A percentile compares a stretch with the other conserved stretches of the same genome.
Evolutionary conservation across 768 basidiomycete species (phyloP).

Genomic region (Arthromyces matolae): DNA sequence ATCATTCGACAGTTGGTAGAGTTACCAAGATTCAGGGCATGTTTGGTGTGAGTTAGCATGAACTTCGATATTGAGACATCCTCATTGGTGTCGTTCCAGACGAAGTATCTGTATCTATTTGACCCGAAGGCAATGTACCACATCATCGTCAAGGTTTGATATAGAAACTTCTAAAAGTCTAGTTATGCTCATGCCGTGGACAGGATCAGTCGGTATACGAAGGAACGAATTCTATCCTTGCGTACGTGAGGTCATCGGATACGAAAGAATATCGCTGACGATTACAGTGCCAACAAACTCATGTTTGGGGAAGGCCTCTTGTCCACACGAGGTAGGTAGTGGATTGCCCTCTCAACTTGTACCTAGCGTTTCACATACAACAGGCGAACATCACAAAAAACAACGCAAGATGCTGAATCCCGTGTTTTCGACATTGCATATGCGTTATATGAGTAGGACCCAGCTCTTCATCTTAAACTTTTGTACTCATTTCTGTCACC

Average conservation of each 20-base stretch:
- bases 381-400: slow-evolving; percentile 15
- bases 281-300: slow-evolving; percentile 1
- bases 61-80: no score
- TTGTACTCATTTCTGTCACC: no score
- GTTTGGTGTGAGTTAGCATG: no score
- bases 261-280: not conserved
- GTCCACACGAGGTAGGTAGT: slow-evolving; percentile 8
- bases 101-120: slow-evolving; percentile 8
- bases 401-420: slow-evolving; percentile 18
- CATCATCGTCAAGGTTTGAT: slow-evolving; percentile 12
- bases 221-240: slow-evolving; percentile 12
- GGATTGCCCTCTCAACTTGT: no score
- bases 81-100: no score
- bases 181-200: not conserved
- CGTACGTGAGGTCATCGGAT: slow-evolving; percentile 6
- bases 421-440: no score
- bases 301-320: slow-evolving; percentile 13
- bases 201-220: slow-evolving; percentile 16
- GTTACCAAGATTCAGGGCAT: no score
- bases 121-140: slow-evolving; percentile 16
- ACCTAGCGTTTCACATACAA: not conserved
- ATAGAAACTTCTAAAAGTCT: not conserved
- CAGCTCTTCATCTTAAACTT: no score
- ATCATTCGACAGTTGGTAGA: no score
- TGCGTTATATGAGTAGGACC: no score